These are phyloP conservation scores for Naganishia vishniacii DNA, from an alignment of 768 basidiomycete species.

Conservation along the genomic window DNA sequence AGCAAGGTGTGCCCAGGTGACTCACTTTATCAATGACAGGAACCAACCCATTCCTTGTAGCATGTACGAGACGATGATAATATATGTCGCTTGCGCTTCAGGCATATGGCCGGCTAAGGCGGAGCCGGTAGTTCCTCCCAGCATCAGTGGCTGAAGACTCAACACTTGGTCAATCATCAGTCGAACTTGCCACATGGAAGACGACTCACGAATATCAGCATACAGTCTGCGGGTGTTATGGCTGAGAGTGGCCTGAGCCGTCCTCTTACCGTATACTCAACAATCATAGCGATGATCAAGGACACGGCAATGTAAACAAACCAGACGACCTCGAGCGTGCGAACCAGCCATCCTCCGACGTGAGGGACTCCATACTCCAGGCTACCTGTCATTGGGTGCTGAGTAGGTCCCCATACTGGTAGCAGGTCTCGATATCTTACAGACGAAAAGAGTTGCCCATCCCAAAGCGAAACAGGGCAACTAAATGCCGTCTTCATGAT, in stretches of 20 bases:
- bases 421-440: not conserved
- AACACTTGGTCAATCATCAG: not conserved
- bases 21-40: conserved; percentile 7
- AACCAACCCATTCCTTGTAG: conserved; percentile 21
- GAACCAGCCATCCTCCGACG: conserved; percentile 16
- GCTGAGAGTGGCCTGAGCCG: conserved; percentile 3
- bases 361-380: conserved; percentile 23
- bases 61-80: conserved; percentile 20
- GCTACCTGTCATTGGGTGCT: not conserved
- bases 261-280: conserved; percentile 21
- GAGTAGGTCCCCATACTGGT: too few relatives aligned
- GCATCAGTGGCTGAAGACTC: conserved; percentile 15
- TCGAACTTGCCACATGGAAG: not conserved
- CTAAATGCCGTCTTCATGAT: conserved; percentile 25
- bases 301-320: conserved; percentile 22
- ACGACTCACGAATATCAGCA: conserved; percentile 19
- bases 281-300: conserved; percentile 12
- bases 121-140: conserved; percentile 17
- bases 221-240: conserved; percentile 21
- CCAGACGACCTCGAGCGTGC: conserved; percentile 14
- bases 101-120: conserved; percentile 3
- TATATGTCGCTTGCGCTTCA: not conserved
- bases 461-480: conserved; percentile 18
- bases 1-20: too few relatives aligned
- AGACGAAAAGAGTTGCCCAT: conserved; percentile 22